These are phyloP conservation scores for Epichloe sylvatica DNA, from an alignment of 2,329 filamentous ascomycete genomes.

Conservation along the genomic window DNA sequence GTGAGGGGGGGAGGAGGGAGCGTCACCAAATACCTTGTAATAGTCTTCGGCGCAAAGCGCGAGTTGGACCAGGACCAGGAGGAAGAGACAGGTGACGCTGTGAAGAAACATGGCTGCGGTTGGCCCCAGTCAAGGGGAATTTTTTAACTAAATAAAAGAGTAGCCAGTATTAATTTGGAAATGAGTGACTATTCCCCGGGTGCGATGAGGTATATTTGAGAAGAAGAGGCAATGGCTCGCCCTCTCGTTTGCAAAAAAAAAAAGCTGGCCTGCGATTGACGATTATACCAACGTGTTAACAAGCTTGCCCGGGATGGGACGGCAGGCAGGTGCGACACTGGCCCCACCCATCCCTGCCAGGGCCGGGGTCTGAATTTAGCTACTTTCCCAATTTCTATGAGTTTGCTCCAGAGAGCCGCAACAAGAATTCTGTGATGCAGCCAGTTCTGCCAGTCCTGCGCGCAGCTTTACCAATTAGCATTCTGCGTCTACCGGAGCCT, in stretches of 20 bases:
- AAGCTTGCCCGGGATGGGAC: conserved; percentile 6
- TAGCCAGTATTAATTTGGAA: neutral
- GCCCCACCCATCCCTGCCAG: too few relatives aligned
- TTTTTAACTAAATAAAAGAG: neutral
- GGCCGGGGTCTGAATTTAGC: too few relatives aligned
- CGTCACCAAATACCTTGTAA: conserved; percentile 48
- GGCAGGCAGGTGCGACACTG: neutral
- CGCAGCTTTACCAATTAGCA: too few relatives aligned
- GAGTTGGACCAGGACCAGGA: conserved; percentile 40
- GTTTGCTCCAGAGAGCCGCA: too few relatives aligned
- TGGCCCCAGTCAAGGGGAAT: conserved; percentile 7
- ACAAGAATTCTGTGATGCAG: too few relatives aligned
- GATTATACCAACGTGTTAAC: conserved; percentile 23
- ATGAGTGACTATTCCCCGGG: conserved; percentile 1
- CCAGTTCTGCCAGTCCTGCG: too few relatives aligned
- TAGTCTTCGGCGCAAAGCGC: conserved; percentile 54
- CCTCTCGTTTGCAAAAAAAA: neutral
- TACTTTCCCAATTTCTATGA: too few relatives aligned
- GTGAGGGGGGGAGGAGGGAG: too few relatives aligned
- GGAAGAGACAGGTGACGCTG: conserved; percentile 34
- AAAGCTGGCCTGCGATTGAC: neutral
- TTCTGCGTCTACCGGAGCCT: neutral
- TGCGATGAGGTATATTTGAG: neutral
- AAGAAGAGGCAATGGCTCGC: neutral
- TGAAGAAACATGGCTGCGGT: conserved; percentile 35